Conservation (phyloP, 257 asterid species). For the Thymus mandschuricus region DNA sequence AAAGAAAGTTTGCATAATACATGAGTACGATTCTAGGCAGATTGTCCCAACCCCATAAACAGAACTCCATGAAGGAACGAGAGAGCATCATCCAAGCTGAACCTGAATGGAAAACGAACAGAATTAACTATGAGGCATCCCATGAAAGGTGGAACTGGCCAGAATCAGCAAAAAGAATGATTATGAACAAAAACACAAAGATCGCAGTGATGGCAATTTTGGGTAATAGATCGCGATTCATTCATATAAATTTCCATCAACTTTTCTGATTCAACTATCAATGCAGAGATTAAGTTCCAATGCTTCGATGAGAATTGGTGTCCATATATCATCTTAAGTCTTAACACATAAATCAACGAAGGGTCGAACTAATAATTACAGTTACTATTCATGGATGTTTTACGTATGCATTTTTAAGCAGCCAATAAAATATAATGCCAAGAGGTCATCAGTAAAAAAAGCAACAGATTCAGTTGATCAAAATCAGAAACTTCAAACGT, state of each 20-base stretch:
- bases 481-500: not conserved
- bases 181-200: not conserved
- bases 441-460: not conserved
- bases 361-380: not conserved
- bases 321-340: slow-evolving; percentile 5
- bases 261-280: not conserved
- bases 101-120: slow-evolving; percentile 45
- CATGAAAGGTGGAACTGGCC: not conserved
- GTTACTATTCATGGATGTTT: not conserved
- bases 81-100: slow-evolving; percentile 93
- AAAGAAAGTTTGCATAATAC: slow-evolving; percentile 77
- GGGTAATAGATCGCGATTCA: not conserved
- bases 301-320: not conserved
- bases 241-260: not conserved
- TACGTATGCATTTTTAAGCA: not conserved
- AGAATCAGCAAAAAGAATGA: not conserved
- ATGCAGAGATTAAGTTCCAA: not conserved
- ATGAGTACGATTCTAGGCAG: slow-evolving; percentile 65
- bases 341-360: not conserved
- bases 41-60: slow-evolving; percentile 80
- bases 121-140: not conserved
- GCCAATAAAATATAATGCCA: slow-evolving; percentile 14
- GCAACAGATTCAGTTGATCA: not conserved
- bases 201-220: not conserved
- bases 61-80: slow-evolving; percentile 71